Evolutionary conservation across 352 stramenopile genomes (phyloP), one percentile per base, ranked within the genome.

Genomic region (Phytophthora syringae): DNA sequence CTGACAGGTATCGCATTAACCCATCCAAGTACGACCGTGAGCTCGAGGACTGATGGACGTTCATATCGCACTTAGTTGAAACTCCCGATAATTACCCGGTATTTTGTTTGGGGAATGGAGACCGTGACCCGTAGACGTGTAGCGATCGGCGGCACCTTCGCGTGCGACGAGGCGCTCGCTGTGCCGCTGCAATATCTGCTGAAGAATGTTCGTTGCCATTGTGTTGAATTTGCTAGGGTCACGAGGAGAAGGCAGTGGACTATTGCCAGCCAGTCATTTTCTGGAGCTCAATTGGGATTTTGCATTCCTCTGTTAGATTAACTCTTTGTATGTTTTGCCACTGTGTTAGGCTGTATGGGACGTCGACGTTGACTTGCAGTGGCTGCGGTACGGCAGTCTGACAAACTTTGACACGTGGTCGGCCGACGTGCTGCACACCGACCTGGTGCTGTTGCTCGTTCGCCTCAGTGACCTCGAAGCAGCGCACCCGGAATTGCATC

Each of bases 1-100:
- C 36, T 60, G 30, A n/a, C 48, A 93, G 84, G 84, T 93, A 91
- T 70, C 84, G 84, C 60, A 89, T 93, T 18, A 77, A 91, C 47
- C 80, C 80, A 16, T 69, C 62, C 64, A 93, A 93, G 63, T 93
- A 93, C 60, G 75, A 89, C 9, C 68, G 71, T n/a, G 72, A 79
- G n/a, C 47, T 47, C 3, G 73, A 80, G n/a, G 76, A 85, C 25
- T 85, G 44, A 76, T 10, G 27, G 34, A 21, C 25, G 11, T 56
- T 5, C 24, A 25, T 11, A 42, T 75, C 55, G 60, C 37, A 75
- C 70, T 75, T 72, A 73, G 52, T 45, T 48, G 54, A 64, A 25
- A 68, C 60, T 11, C 21, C 12, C 7, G 16, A 52, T 66, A 45
- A 64, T n/a, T 64, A 67, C 39, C 20, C 53, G 49, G 15, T 22